A percentile compares a stretch with the other conserved stretches of the same genome.
Evolutionary conservation across 1,139 yeast genomes (phyloP).

Genomic region (Suhomyces coccinellae): DNA sequence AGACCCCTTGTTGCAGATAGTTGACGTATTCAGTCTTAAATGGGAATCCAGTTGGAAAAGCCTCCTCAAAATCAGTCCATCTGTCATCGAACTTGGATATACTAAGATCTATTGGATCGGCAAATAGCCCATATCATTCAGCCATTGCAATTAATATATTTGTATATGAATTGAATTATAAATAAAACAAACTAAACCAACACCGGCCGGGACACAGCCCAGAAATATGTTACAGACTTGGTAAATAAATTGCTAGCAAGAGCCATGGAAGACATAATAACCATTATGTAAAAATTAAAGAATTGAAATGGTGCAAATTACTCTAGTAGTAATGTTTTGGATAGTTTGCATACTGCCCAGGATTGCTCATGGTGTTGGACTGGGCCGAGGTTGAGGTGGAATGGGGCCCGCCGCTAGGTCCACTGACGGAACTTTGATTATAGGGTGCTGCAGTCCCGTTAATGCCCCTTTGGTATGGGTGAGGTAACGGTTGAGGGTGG

Average conservation of each 20-base stretch:
- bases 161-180: slow-evolving; percentile 1
- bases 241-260: not conserved
- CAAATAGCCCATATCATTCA: not conserved
- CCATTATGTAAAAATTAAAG: slow-evolving; percentile 3
- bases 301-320: slow-evolving; percentile 5
- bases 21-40: too few species aligned
- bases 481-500: slow-evolving; percentile 16
- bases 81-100: too few species aligned
- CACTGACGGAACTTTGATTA: slow-evolving; percentile 4
- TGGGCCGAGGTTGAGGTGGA: slow-evolving; percentile 7
- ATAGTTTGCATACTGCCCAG: slow-evolving; percentile 13
- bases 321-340: slow-evolving; percentile 18
- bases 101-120: not conserved
- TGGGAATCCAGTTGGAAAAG: too few species aligned
- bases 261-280: slow-evolving; percentile 1
- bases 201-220: slow-evolving; percentile 3
- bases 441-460: slow-evolving; percentile 5
- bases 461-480: slow-evolving; percentile 15
- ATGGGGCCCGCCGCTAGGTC: slow-evolving; percentile 6
- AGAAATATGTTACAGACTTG: slow-evolving; percentile 4
- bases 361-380: slow-evolving; percentile 5
- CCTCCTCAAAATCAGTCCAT: too few species aligned
- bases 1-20: too few species aligned
- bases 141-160: not conserved
- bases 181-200: slow-evolving; percentile 8